phyloP scores from a whole-genome alignment of 2,329 filamentous ascomycete species.

The Xylogone sp. region DNA sequence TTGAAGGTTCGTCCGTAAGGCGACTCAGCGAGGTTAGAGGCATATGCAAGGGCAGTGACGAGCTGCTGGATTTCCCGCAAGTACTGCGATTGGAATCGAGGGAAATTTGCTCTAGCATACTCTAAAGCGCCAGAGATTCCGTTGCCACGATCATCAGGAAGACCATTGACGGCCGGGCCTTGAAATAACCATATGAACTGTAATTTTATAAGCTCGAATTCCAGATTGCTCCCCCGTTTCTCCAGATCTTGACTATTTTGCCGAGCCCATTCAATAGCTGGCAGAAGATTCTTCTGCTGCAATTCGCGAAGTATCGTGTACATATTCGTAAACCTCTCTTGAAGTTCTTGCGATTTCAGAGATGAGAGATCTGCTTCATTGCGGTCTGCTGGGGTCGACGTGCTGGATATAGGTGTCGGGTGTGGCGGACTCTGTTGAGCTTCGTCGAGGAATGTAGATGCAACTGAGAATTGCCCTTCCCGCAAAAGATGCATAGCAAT shows the following conservation, averaged over 20 bases:
- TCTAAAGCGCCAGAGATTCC: conserved; percentile 63
- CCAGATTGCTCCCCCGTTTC: conserved; percentile 81
- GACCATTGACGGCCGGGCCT: conserved; percentile 50
- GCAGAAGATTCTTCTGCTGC: conserved; percentile 68
- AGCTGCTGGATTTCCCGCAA: conserved; percentile 77
- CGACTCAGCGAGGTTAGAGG: conserved; percentile 67
- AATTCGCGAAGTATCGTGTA: conserved; percentile 82
- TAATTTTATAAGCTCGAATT: conserved; percentile 88
- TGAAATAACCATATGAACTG: conserved; percentile 89
- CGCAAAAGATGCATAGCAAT: conserved; percentile 96
- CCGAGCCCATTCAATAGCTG: conserved; percentile 85
- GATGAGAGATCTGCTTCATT: conserved; percentile 43
- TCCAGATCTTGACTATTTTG: conserved; percentile 69
- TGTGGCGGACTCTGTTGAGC: conserved; percentile 43
- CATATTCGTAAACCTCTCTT: conserved; percentile 82
- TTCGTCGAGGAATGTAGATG: conserved; percentile 79
- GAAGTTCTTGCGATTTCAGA: conserved; percentile 64
- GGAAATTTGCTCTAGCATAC: conserved; percentile 75
- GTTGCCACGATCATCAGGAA: conserved; percentile 50
- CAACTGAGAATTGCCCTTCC: conserved; percentile 89
- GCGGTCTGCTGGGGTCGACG: conserved; percentile 27
- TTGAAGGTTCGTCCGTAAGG: conserved; percentile 80
- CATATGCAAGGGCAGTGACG: conserved; percentile 75
- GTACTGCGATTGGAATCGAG: conserved; percentile 70
- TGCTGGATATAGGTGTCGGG: conserved; percentile 29